phyloP scores from a whole-genome alignment of 352 stramenopile genomes.

The Globisporangium orthogonon region DNA sequence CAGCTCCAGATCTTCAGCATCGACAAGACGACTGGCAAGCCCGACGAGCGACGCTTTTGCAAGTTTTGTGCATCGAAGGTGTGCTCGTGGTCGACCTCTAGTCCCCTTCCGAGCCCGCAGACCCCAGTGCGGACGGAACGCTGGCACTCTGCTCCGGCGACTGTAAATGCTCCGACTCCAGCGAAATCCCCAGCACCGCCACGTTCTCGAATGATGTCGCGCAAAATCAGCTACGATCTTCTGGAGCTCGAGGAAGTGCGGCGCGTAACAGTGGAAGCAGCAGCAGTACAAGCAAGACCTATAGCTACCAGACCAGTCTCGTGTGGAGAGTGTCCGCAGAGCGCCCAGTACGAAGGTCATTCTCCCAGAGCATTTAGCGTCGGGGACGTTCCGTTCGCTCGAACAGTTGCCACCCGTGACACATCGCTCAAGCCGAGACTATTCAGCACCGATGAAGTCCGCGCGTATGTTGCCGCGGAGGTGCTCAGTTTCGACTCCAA shows the following conservation, averaged over 20 bases:
- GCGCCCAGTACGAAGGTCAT: not conserved
- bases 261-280: not conserved
- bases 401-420: not conserved
- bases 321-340: not conserved
- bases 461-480: not conserved
- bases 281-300: not conserved
- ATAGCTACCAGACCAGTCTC: not conserved
- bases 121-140: not conserved
- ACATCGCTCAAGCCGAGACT: not conserved
- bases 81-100: not conserved
- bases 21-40: slow-evolving; percentile 8
- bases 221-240: slow-evolving; percentile 2
- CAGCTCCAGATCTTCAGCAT: slow-evolving; percentile 12
- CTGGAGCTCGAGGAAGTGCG: not conserved
- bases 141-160: not conserved
- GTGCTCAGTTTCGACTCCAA: not conserved
- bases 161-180: not conserved
- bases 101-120: not conserved
- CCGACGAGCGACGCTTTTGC: slow-evolving; percentile 10
- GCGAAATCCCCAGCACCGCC: not conserved
- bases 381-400: not conserved
- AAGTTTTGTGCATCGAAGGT: slow-evolving; percentile 10
- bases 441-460: not conserved
- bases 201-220: not conserved
- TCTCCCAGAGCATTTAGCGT: not conserved